These are phyloP conservation scores for Lolium perenne DNA, from an alignment of 176 grass and related monocot genomes.

Conservation along the genomic window DNA sequence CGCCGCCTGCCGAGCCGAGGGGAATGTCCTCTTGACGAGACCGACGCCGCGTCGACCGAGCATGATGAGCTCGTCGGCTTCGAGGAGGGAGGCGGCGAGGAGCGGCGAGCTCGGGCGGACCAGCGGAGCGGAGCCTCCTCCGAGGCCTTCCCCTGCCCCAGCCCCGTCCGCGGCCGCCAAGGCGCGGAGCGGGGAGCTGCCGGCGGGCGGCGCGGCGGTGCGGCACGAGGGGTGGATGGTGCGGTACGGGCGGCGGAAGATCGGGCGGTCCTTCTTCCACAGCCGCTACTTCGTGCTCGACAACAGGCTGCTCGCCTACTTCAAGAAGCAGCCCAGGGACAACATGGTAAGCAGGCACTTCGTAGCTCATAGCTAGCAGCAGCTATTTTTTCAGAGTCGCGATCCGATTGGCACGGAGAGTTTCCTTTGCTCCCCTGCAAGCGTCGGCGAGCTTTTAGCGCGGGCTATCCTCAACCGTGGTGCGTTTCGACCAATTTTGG, in stretches of 20 bases:
- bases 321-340: slow-evolving; percentile 86
- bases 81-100: slow-evolving; percentile 45
- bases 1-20: neutral
- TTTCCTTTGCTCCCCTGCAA: neutral
- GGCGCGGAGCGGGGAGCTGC: slow-evolving; percentile 45
- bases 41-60: neutral
- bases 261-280: slow-evolving; percentile 81
- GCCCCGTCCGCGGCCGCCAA: neutral
- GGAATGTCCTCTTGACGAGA: slow-evolving; percentile 31
- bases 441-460: neutral
- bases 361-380: no score
- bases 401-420: neutral
- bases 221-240: slow-evolving; percentile 86
- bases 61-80: slow-evolving; percentile 45
- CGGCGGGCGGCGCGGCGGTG: slow-evolving; percentile 18
- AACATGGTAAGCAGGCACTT: slow-evolving; percentile 53
- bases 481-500: neutral
- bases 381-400: neutral
- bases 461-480: neutral
- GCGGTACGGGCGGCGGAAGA: slow-evolving; percentile 82
- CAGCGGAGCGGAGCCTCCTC: neutral
- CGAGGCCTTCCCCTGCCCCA: neutral
- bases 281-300: slow-evolving; percentile 87
- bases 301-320: slow-evolving; percentile 67
- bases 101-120: slow-evolving; percentile 18